phyloP scores from a whole-genome alignment of 2,329 filamentous ascomycete species.

The Stagonosporopsis rhizophila region DNA sequence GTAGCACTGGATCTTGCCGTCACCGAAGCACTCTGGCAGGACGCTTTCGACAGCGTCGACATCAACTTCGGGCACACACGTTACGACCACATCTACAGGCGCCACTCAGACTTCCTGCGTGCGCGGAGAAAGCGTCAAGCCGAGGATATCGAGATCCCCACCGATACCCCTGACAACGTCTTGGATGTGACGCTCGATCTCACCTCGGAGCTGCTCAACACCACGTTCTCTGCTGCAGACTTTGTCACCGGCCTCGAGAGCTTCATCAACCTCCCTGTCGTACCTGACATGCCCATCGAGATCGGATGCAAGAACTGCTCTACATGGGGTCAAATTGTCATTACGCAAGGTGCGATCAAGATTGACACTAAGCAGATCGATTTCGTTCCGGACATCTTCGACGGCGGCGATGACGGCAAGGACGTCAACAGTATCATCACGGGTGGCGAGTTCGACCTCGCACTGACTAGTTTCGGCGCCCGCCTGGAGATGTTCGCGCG shows the following conservation, averaged over 20 bases:
- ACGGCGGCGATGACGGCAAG: constrained; percentile 34
- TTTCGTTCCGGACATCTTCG: constrained; percentile 32
- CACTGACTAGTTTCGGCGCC: constrained; percentile 38
- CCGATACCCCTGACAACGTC: constrained; percentile 28
- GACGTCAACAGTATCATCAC: constrained; percentile 38
- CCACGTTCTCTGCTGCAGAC: constrained; percentile 30
- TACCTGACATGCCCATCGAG: constrained; percentile 36
- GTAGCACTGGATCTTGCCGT: constrained; percentile 35
- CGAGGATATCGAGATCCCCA: constrained; percentile 27
- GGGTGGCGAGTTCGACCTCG: constrained; percentile 45
- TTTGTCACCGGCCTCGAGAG: constrained; percentile 26
- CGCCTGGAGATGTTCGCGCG: constrained; percentile 45
- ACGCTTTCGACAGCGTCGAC: constrained; percentile 40
- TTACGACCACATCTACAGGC: constrained; percentile 40
- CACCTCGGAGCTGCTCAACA: constrained; percentile 30
- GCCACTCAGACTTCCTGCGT: constrained; percentile 34
- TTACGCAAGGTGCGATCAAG: constrained; percentile 42
- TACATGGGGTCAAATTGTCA: constrained; percentile 38
- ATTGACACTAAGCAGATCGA: constrained; percentile 37
- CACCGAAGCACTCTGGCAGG: constrained; percentile 34
- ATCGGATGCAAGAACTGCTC: constrained; percentile 49
- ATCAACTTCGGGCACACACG: constrained; percentile 44
- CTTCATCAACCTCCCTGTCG: constrained; percentile 3
- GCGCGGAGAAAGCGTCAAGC: constrained; percentile 26
- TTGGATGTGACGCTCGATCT: constrained; percentile 33